Evolutionary conservation across 768 basidiomycete genomes (phyloP).

Genomic region (Fistulinella prunicolor): DNA sequence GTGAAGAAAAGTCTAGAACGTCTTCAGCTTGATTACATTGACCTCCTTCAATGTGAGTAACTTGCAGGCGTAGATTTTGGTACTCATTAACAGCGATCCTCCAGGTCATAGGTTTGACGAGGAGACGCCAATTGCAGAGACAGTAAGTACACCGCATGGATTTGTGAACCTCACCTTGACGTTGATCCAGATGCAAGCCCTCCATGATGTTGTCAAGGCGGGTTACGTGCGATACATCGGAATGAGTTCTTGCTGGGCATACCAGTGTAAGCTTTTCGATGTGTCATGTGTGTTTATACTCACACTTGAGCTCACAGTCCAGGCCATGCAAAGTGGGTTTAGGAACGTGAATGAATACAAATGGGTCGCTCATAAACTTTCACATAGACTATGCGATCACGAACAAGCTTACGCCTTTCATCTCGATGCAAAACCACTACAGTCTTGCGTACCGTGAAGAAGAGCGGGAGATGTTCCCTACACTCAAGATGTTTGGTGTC

Average conservation of each 20-base stretch:
- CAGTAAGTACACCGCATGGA: conserved; percentile 18
- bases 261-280: conserved; percentile 31
- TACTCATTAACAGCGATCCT: neutral
- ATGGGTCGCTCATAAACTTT: neutral
- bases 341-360: neutral
- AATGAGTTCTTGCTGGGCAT: conserved; percentile 42
- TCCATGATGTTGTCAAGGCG: conserved; percentile 49
- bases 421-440: conserved; percentile 66
- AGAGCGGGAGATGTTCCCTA: conserved; percentile 58
- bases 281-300: neutral
- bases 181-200: conserved; percentile 40
- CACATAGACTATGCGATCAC: conserved; percentile 38
- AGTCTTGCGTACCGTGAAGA: conserved; percentile 58
- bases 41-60: conserved; percentile 49
- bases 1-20: conserved; percentile 43
- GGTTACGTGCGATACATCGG: conserved; percentile 49
- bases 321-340: conserved; percentile 38
- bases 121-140: conserved; percentile 50
- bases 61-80: neutral
- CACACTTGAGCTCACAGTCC: conserved; percentile 25
- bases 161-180: neutral
- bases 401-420: conserved; percentile 50
- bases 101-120: conserved; percentile 47
- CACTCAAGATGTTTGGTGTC: conserved; percentile 42
- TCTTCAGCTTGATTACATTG: conserved; percentile 52